Base-by-base conservation (phyloP, 176 grass and related monocot genomes). In the Pontederia paniculata region DNA sequence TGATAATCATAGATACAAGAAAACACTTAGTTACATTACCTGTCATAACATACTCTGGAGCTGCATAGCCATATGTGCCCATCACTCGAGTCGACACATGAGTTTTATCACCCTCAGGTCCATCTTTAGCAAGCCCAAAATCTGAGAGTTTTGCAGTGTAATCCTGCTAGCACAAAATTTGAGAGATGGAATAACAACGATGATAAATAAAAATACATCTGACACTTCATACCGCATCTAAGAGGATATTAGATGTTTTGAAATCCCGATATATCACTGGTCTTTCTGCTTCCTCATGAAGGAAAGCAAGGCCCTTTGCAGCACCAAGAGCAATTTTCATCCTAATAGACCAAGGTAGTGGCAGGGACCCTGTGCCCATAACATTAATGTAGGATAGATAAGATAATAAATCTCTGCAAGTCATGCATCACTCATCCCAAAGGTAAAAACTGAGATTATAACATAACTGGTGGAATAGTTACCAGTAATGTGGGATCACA, bases 71-170 rank as follows among this genome's bases (percentile, higher is more conserved):
- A 51, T 88, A 97, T 23, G 91, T 97, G 69, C 91, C 91, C 86
- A 97, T 90, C 47, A 97, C 91, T 65, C 86, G 84, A 46, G 91
- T 97, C 22, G 91, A 90, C 11, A 97, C 91, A 81, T 97, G 91
- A 46, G 91, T 90, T 54, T 97, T 97, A 71, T 97, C 91, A 66
- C 91, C 91, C 69, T 97, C 91, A 13, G 91, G 91, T 17, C 86
- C 91, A 81, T 90, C 91, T 84, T 90, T 97, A 69, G 91, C 91
- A 66, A 97, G 82, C 53, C 91, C 91, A 81, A 97, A 97, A 79
- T 97, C 91, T 59, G 91, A 97, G n/a, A 97, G 80, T 74, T 97
- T 97, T 31, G 91, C 91, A 10, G 87, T 87, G n/a, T 90, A 97
- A 25, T 97, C 91, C 91, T 97, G 72, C n/a, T 87, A 75, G 48